Evolutionary conservation across 768 basidiomycete species (phyloP).

Genomic region (Dioszegia aurantiaca): DNA sequence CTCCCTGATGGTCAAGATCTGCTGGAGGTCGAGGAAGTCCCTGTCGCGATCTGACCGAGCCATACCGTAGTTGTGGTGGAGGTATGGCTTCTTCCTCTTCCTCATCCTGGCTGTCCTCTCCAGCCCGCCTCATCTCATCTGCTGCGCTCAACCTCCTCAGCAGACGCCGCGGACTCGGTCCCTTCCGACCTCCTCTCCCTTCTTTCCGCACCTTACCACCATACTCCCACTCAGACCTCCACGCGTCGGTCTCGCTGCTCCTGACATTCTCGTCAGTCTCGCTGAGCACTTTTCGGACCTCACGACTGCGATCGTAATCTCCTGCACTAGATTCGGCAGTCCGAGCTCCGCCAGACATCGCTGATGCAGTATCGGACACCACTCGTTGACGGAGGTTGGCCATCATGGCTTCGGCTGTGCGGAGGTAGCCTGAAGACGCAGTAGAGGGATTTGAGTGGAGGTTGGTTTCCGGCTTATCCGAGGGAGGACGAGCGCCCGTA

Average conservation of each 20-base stretch:
- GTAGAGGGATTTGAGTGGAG: slow-evolving; percentile 47
- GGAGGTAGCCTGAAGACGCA: slow-evolving; percentile 58
- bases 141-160: slow-evolving; percentile 53
- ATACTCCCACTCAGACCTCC: slow-evolving; percentile 17
- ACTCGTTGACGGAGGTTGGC: slow-evolving; percentile 65
- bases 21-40: background rate
- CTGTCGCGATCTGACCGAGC: slow-evolving; percentile 10
- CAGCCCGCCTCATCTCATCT: slow-evolving; percentile 56
- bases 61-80: slow-evolving; percentile 1
- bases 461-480: slow-evolving; percentile 1
- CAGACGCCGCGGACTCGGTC: slow-evolving; percentile 57
- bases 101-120: slow-evolving; percentile 50
- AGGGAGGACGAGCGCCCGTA: background rate
- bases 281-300: slow-evolving; percentile 13
- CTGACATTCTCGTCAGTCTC: slow-evolving; percentile 32
- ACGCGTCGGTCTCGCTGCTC: slow-evolving; percentile 16
- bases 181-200: slow-evolving; percentile 23
- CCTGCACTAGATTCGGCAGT: slow-evolving; percentile 17
- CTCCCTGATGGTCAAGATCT: background rate
- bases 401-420: slow-evolving; percentile 76
- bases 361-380: slow-evolving; percentile 42
- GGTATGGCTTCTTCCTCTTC: slow-evolving; percentile 8
- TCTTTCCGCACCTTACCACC: slow-evolving; percentile 1
- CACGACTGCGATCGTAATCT: slow-evolving; percentile 9
- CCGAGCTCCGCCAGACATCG: slow-evolving; percentile 20